Evolutionary conservation across 345 rosid species (phyloP).

Genomic region (Cardamine occulta): DNA sequence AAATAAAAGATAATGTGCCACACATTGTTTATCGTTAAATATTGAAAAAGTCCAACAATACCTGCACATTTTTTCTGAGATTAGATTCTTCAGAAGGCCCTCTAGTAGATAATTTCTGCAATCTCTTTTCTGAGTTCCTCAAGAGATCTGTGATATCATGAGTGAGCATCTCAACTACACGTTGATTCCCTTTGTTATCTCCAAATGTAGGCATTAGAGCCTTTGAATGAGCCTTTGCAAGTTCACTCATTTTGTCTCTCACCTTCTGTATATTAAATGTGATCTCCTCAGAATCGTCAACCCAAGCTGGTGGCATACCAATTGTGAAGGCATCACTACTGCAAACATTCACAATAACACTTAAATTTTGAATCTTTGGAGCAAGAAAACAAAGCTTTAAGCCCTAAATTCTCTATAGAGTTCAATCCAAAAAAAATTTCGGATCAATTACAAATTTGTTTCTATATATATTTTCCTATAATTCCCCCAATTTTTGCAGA

Average conservation of each 20-base stretch:
- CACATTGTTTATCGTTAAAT: not conserved
- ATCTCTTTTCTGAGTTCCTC: conserved; percentile 73
- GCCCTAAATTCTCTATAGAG: not conserved
- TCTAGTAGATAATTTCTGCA: conserved; percentile 59
- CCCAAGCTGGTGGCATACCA: conserved; percentile 93
- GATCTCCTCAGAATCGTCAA: conserved; percentile 82
- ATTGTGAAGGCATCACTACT: conserved; percentile 71
- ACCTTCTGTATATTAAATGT: conserved; percentile 69
- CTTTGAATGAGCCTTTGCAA: conserved; percentile 83
- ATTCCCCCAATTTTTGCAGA: not conserved
- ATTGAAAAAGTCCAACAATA: conserved; percentile 33
- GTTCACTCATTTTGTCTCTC: conserved; percentile 65
- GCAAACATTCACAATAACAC: conserved; percentile 42
- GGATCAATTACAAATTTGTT: conserved; percentile 1
- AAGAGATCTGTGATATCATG: conserved; percentile 69
- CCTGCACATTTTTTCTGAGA: conserved; percentile 91
- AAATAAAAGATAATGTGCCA: not conserved
- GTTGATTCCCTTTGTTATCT: conserved; percentile 80
- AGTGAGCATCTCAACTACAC: conserved; percentile 69
- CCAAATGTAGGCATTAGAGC: conserved; percentile 94
- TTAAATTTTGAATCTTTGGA: not conserved
- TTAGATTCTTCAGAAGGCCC: conserved; percentile 84
- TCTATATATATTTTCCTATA: no score
- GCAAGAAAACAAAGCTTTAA: not conserved
- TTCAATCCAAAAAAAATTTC: conserved; percentile 5